Conservation (phyloP, 768 basidiomycete species). For the Postia placenta region DNA sequence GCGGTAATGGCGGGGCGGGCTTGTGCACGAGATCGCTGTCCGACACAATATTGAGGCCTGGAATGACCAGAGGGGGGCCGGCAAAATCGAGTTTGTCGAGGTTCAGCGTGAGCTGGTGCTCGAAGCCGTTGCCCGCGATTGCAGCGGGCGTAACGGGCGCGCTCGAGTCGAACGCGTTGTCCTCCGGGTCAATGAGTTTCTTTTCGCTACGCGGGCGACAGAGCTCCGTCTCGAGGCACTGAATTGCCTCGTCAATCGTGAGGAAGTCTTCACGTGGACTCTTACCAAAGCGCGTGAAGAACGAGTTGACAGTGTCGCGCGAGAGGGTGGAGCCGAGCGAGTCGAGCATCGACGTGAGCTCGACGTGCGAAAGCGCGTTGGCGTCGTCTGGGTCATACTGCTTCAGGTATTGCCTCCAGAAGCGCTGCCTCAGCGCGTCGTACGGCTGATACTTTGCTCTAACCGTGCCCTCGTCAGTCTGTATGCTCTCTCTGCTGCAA, state of each 20-base stretch:
- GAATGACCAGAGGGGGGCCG: slow-evolving; percentile 38
- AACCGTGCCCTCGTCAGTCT: slow-evolving; percentile 8
- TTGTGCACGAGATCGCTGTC: slow-evolving; percentile 7
- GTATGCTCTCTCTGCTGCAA: neutral
- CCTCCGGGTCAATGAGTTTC: slow-evolving; percentile 51
- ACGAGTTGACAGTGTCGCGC: slow-evolving; percentile 66
- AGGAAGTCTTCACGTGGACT: slow-evolving; percentile 62
- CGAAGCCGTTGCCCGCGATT: slow-evolving; percentile 31
- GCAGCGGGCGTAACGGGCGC: slow-evolving; percentile 47
- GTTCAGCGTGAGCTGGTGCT: slow-evolving; percentile 28
- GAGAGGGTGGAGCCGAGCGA: slow-evolving; percentile 93
- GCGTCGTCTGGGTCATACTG: slow-evolving; percentile 91
- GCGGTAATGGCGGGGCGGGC: slow-evolving; percentile 17
- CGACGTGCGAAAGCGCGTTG: slow-evolving; percentile 65
- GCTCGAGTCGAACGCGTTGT: slow-evolving; percentile 40
- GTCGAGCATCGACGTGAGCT: slow-evolving; percentile 93
- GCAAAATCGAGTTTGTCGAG: slow-evolving; percentile 59
- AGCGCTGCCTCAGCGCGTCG: slow-evolving; percentile 80
- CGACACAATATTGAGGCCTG: slow-evolving; percentile 6
- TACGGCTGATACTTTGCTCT: slow-evolving; percentile 97
- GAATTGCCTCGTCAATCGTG: slow-evolving; percentile 72
- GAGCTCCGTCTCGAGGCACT: slow-evolving; percentile 81
- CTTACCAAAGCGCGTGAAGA: slow-evolving; percentile 72
- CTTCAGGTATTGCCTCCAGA: slow-evolving; percentile 84
- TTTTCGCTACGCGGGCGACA: slow-evolving; percentile 68